phyloP scores from a whole-genome alignment of 2,329 filamentous ascomycete species.

The Trichoderma atroviride region DNA sequence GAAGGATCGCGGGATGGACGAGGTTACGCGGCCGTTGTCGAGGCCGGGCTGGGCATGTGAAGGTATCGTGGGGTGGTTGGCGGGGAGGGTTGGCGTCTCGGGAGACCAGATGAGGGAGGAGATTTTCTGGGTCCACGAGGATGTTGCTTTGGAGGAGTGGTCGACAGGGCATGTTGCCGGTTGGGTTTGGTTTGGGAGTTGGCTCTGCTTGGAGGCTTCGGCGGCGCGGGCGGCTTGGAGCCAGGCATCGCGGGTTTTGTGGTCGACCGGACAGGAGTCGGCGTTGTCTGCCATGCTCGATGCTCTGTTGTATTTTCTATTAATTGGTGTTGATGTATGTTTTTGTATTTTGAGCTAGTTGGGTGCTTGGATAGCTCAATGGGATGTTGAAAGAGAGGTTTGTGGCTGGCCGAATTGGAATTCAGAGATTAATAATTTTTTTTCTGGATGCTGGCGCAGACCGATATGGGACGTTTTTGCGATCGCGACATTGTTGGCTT shows the following conservation, averaged over 20 bases:
- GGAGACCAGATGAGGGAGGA: constrained; percentile 46
- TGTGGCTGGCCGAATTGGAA: neutral
- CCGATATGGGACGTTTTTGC: constrained; percentile 18
- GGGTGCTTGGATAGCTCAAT: neutral
- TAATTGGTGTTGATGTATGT: neutral
- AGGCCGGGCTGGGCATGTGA: constrained; percentile 48
- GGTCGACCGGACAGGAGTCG: constrained; percentile 79
- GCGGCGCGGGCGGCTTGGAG: constrained; percentile 67
- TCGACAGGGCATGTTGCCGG: constrained; percentile 42
- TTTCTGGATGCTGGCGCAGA: constrained; percentile 6
- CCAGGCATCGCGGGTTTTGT: constrained; percentile 86
- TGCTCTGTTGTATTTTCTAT: too few relatives aligned
- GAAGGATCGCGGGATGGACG: constrained; percentile 72
- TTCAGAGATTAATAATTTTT: neutral
- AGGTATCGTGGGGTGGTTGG: constrained; percentile 18
- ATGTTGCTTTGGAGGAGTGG: constrained; percentile 32
- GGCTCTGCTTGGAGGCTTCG: constrained; percentile 39
- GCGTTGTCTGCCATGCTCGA: constrained; percentile 36
- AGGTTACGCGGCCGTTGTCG: constrained; percentile 71
- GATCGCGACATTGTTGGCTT: constrained; percentile 23
- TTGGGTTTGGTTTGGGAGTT: neutral
- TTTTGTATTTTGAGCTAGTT: neutral
- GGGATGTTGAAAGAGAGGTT: neutral
- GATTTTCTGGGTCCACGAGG: constrained; percentile 50
- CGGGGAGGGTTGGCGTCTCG: constrained; percentile 31